Conservation (phyloP, 2,329 filamentous ascomycete species). For the Calcarisporium arbuscula region DNA sequence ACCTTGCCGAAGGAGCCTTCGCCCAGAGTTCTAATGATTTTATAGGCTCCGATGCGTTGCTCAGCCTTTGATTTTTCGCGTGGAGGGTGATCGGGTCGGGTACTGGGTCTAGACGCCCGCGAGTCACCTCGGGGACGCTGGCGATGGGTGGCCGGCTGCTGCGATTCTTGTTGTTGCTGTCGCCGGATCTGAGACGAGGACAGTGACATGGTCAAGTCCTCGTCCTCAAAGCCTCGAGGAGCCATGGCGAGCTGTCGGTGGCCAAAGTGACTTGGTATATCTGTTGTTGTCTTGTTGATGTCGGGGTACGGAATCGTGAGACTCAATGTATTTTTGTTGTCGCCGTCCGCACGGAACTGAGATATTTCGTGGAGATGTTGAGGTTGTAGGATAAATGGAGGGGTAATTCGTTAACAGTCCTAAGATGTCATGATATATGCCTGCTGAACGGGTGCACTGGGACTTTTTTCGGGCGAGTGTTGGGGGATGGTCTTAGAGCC, state of each 20-base stretch:
- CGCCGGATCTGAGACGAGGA: slow-evolving; percentile 59
- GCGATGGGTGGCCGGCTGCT: slow-evolving; percentile 16
- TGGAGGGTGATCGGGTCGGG: slow-evolving; percentile 23
- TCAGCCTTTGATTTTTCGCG: slow-evolving; percentile 55
- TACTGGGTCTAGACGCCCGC: slow-evolving; percentile 18
- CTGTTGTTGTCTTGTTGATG: neutral
- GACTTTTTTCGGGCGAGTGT: no score
- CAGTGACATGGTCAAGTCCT: slow-evolving; percentile 75
- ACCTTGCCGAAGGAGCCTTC: slow-evolving; percentile 99
- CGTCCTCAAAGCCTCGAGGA: slow-evolving; percentile 62
- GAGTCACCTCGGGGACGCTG: slow-evolving; percentile 17
- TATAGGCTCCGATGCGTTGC: slow-evolving; percentile 87
- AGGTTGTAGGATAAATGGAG: no score
- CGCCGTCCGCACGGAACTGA: no score
- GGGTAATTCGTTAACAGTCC: no score
- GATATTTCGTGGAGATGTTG: no score
- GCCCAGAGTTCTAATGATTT: slow-evolving; percentile 81
- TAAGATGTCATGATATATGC: no score
- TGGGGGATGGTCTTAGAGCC: no score
- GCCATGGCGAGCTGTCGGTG: slow-evolving; percentile 33
- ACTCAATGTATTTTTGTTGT: no score
- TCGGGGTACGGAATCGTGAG: no score
- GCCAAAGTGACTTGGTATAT: neutral
- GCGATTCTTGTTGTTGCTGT: slow-evolving; percentile 27
- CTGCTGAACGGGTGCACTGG: no score